A percentile compares a stretch with the other conserved stretches of the same genome.
phyloP scores from a whole-genome alignment of 1,284 basidiomycete genomes.

The Ustilago trichophora region DNA sequence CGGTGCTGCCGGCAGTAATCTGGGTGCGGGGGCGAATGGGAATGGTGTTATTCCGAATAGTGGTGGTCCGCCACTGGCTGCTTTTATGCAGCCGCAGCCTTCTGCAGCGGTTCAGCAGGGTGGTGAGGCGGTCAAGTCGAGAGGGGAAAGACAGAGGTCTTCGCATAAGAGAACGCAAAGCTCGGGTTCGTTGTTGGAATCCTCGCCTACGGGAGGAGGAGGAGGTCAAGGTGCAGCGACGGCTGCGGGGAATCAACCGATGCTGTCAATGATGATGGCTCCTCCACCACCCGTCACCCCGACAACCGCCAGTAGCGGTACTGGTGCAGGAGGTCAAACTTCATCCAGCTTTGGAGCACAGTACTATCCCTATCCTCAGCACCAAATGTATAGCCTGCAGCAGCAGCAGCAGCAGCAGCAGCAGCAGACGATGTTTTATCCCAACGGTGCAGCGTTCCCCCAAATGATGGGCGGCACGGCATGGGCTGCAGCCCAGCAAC shows the following conservation, averaged over 20 bases:
- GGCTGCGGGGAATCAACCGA: slow-evolving; percentile 16
- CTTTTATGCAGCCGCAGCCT: slow-evolving; percentile 36
- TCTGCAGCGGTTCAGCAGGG: background rate
- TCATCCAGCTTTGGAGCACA: slow-evolving; percentile 6
- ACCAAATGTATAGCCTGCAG: background rate
- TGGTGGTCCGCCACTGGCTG: slow-evolving; percentile 25
- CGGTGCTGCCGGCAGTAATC: background rate
- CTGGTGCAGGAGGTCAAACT: background rate
- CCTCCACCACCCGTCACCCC: slow-evolving; percentile 16
- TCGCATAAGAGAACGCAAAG: slow-evolving; percentile 15
- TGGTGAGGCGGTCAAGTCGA: no score
- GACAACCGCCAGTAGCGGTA: background rate
- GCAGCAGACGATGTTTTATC: slow-evolving; percentile 12
- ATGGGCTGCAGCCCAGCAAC: background rate
- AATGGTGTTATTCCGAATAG: slow-evolving; percentile 1
- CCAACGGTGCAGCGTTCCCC: slow-evolving; percentile 1
- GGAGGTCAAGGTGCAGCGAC: no score
- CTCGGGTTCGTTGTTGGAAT: slow-evolving; percentile 10
- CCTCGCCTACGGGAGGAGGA: no score
- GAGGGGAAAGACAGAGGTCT: background rate
- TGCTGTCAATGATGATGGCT: slow-evolving; percentile 52
- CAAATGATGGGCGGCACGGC: slow-evolving; percentile 5
- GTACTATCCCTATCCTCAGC: slow-evolving; percentile 2
- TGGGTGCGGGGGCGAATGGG: slow-evolving; percentile 24
- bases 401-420: slow-evolving; percentile 2